These are phyloP conservation scores for Flaveria sonorensis DNA, from an alignment of 129 eudicot species.

Conservation along the genomic window DNA sequence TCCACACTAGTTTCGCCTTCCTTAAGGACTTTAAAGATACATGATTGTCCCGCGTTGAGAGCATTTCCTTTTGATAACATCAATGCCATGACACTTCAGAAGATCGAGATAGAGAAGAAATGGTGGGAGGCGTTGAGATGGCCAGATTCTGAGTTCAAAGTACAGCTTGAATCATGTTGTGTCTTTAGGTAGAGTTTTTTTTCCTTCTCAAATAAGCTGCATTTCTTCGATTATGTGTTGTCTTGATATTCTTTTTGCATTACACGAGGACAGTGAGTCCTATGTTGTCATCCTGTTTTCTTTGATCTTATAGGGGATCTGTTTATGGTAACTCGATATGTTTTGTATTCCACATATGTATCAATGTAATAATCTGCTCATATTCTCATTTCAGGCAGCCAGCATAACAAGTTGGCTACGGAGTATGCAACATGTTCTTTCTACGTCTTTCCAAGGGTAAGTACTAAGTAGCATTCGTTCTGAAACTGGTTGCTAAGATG, in stretches of 20 bases:
- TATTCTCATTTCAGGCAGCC: not conserved
- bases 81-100: conserved; percentile 17
- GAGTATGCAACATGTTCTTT: not conserved
- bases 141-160: conserved; percentile 17
- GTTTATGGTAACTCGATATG: not conserved
- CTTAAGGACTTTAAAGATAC: conserved; percentile 20
- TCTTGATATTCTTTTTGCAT: not conserved
- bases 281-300: not conserved
- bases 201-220: not conserved
- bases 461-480: not conserved
- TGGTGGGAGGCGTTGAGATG: conserved; percentile 27
- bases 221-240: not conserved
- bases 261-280: not conserved
- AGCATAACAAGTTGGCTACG: not conserved
- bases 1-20: conserved; percentile 7
- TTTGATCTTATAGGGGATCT: not conserved
- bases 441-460: too few species aligned
- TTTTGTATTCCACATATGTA: not conserved
- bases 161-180: conserved; percentile 12
- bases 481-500: not conserved
- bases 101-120: conserved; percentile 20
- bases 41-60: conserved; percentile 17
- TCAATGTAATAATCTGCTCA: conserved; percentile 2
- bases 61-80: conserved; percentile 24
- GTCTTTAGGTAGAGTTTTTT: conserved; percentile 19